Evolutionary conservation across 345 rosid species (phyloP), one percentile per base, ranked within the genome.

Genomic region (Trapa incisa): DNA sequence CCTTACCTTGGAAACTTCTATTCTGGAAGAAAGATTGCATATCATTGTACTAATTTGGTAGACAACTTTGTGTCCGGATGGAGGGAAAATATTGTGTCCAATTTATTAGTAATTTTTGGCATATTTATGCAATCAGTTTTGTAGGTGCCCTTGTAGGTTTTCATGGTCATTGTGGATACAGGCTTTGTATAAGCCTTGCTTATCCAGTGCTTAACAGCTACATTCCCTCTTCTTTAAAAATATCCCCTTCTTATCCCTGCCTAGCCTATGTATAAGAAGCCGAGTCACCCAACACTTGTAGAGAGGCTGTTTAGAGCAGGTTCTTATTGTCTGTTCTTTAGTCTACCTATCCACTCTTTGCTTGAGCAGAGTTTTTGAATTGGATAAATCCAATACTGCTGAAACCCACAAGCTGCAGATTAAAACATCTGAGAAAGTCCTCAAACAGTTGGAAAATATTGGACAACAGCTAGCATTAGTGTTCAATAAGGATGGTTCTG

Each of bases 391-490:
- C 38, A 62, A 78, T 72, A 78, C 72, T 12, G 36, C 74, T 37
- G 79, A 77, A 73, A 81, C 69, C 67, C 81, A 70, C 52, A 78
- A 78, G 66, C 71, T 80, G 65, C 84, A 73, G 71, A 42, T 79
- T 37, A 89, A 81, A 74, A 65, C 38, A 68, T 79, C 97, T 6
- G 86, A 80, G 68, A 83, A 80, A 74, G 84, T 76, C 56, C 78
- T 89, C 70, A 65, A 56, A 4, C 80, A 80, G 70, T 83, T 95
- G 62, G 78, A 71, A 65, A 80, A 82, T 74, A 82, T 83, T 70
- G 96, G 89, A 58, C 96, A 86, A 72, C 97, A 86, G 72, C 77
- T 91, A 67, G 89, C 90, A 53, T 65, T 95, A 66, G 83, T 76
- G 32, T 95, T 91, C 35, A 78, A 85, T 79, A 81, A 67, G 56